Evolutionary conservation across 495 filamentous ascomycete species (phyloP).

Genomic region (Penicillium ucsense): DNA sequence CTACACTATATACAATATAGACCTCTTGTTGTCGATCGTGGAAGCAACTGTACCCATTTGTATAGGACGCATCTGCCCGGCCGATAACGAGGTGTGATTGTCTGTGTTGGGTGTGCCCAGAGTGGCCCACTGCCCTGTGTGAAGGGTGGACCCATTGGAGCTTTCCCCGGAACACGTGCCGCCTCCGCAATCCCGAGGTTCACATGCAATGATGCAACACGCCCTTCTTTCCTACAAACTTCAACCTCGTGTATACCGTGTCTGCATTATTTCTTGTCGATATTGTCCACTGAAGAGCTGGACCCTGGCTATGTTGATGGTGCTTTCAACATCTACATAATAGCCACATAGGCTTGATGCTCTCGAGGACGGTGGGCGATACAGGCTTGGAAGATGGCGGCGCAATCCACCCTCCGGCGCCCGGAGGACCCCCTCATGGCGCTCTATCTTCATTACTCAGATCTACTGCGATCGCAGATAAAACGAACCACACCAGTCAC

Average conservation of each 20-base stretch:
- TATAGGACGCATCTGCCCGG: no score
- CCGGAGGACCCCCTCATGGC: slow-evolving; percentile 59
- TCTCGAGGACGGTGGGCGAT: slow-evolving; percentile 3
- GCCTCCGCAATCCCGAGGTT: slow-evolving; percentile 21
- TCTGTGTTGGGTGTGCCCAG: no score
- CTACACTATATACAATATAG: no score
- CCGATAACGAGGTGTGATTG: no score
- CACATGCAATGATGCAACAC: slow-evolving; percentile 23
- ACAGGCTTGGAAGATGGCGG: slow-evolving; percentile 52
- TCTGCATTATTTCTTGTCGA: no score
- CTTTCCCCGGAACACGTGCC: slow-evolving; percentile 19
- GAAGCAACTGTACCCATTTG: no score
- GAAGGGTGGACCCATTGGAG: not conserved
- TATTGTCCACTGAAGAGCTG: not conserved
- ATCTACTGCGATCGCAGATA: slow-evolving; percentile 50
- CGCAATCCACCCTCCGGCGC: slow-evolving; percentile 71
- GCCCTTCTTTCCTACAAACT: slow-evolving; percentile 10
- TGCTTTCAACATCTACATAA: not conserved
- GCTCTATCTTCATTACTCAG: slow-evolving; percentile 57
- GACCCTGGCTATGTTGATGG: slow-evolving; percentile 7
- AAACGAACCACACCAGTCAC: slow-evolving; percentile 54
- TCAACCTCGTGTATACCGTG: slow-evolving; percentile 1
- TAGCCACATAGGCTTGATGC: slow-evolving; percentile 3
- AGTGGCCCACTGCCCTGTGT: not conserved
- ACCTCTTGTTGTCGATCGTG: no score